Base-by-base conservation (phyloP, 768 basidiomycete genomes). In the Amanita brunnescens region DNA sequence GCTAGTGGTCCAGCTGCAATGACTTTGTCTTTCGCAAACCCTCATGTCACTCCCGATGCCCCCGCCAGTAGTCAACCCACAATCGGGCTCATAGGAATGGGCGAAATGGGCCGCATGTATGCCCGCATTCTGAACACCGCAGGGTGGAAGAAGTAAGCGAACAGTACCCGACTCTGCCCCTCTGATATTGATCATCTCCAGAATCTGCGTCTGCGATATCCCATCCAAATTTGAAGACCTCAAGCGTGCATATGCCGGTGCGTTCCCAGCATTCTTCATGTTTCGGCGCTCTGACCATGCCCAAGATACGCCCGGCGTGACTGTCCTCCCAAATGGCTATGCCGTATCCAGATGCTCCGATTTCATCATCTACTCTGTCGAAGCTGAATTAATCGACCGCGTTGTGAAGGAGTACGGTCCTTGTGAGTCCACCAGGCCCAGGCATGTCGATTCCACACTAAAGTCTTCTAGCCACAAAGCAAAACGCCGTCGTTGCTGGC, bases 61-160 rank as follows among this genome's bases (percentile, higher is more conserved):
- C 64, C 64, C 7, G 43, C 57, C 24, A 59, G 69, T 53, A 57
- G 57, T 21, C 90, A 92, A 57, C 89, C 90, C 5, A 75, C 77
- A 0, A 87, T 98, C 34, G 94, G 94, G 1, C 71, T 96, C 47
- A 96, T 96, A 55, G 94, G 95, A 2, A 96, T 97, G 93, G 94
- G 94, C 0, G 89, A 88, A 45, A 98, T 98, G 95, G 95, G 95
- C 2, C 74, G 72, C 61, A 91, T 98, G 92, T 98, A 97, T 64
- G 91, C 92, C 0, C 76, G 74, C 14, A 64, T 72, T n/a, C 72
- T 99, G 21, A 78, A 83, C 9, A 71, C 73, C 5, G 92, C 85
- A 8, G 93, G 95, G 1, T 92, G 91, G 84, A 79, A 83, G 66
- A 87, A 81, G 94, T 92, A 55, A 47, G 62, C 55, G 38, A 8